Evolutionary conservation across 2,329 filamentous ascomycete genomes (phyloP), one percentile per base, ranked within the genome.

Genomic region (Fusarium ramigenum): DNA sequence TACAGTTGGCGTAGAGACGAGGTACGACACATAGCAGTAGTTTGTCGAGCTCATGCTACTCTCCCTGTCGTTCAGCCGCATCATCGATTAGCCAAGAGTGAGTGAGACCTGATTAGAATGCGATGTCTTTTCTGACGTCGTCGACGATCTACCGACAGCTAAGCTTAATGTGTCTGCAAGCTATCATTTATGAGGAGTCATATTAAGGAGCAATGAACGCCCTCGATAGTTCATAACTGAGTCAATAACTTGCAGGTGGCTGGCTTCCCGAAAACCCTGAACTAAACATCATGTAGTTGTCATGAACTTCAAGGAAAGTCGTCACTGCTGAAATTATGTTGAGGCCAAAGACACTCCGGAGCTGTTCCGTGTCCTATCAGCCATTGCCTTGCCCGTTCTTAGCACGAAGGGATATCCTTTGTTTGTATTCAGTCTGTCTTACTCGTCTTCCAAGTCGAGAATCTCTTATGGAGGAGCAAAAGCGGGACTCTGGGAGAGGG

Each of bases 1-100:
- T 23, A 10, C 36, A 23, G 62, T 68, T 68, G 62, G 44, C 71
- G 44, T 32, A 60, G 47, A 43, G 46, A 57, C 53, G 37, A 60
- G n/a, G n/a, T 44, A 21, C 9, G 25, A 32, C 16, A 30, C 47
- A 47, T 39, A 66, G 47, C 25, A n/a, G 46, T 14, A 46, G 49
- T 53, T 37, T 30, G 30, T 21, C 15, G 15, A 56, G 28, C 37
- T 39, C 46, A 34, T 25, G 44, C 46, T 49, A 30, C 36, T 59
- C 18, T 28, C 46, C 52, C 12, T 39, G 39, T 49, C 21, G 43
- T 47, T 25, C 42, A 58, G 40, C 36, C 30, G 25, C 28, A 54
- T 54, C 23, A 16, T 40, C n/a, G 15, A 54, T 30, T 21, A 34
- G 21, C 39, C 25, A 47, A n/a, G 28, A 21, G n/a, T 19, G 15